Evolutionary conservation across 1,284 basidiomycete genomes (phyloP).

Genomic region (Phenoliferia sp.): DNA sequence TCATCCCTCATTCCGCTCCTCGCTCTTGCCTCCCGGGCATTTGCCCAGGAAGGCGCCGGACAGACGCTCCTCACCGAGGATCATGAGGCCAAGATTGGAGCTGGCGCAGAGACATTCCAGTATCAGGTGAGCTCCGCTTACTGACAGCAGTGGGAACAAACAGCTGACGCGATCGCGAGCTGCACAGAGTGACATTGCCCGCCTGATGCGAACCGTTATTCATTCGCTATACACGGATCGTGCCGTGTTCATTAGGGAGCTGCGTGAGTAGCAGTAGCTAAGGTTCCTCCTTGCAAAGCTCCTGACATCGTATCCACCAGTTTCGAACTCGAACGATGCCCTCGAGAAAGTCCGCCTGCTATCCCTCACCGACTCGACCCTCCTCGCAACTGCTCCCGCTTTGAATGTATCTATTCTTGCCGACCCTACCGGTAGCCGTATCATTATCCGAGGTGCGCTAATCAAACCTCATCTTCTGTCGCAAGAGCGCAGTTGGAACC

Average conservation of each 20-base stretch:
- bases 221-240: constrained; percentile 46
- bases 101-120: not conserved
- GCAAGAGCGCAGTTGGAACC: not conserved
- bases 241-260: constrained; percentile 87
- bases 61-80: not conserved
- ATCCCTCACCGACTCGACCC: constrained; percentile 63
- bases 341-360: constrained; percentile 84
- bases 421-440: constrained; percentile 59
- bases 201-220: not conserved
- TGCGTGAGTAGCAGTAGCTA: constrained; percentile 43
- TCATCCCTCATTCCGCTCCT: not conserved
- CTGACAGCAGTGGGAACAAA: too few relatives aligned
- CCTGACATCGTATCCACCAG: not conserved
- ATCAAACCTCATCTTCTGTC: not conserved
- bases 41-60: not conserved
- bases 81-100: constrained; percentile 1
- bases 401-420: constrained; percentile 79
- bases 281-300: not conserved
- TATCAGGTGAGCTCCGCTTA: not conserved
- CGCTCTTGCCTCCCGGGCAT: not conserved
- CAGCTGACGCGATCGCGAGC: not conserved
- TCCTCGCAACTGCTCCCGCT: constrained; percentile 62
- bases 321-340: constrained; percentile 93
- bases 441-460: constrained; percentile 68
- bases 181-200: not conserved